These are phyloP conservation scores for Arthroderma uncinatum DNA, from an alignment of 2,329 filamentous ascomycete genomes.

Conservation along the genomic window DNA sequence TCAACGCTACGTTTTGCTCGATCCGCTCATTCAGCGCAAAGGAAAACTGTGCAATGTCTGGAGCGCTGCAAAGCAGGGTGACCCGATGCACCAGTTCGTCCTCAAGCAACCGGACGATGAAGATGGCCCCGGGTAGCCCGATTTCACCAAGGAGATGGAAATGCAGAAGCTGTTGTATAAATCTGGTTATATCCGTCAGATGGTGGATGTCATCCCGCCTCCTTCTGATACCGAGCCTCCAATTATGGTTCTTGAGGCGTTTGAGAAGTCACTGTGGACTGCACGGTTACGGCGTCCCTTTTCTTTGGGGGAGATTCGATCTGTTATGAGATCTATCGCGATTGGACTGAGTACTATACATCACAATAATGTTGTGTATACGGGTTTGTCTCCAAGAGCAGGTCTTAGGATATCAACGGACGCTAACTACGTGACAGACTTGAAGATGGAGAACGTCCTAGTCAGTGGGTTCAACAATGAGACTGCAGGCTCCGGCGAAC, in stretches of 20 bases:
- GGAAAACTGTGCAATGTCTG: constrained; percentile 5
- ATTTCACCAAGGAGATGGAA: constrained; percentile 1
- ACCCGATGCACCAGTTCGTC: constrained; percentile 3
- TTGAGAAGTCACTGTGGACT: constrained; percentile 6
- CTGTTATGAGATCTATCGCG: constrained; percentile 7
- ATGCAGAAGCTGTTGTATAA: constrained; percentile 7
- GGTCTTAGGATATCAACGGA: background rate
- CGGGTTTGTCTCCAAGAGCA: background rate
- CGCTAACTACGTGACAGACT: background rate
- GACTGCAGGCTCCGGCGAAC: constrained; percentile 7
- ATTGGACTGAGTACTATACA: constrained; percentile 9
- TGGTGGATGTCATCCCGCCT: constrained; percentile 7
- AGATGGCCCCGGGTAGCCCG: constrained; percentile 5
- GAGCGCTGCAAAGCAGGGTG: background rate
- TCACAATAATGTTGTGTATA: background rate
- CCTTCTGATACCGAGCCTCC: background rate
- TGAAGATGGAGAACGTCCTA: constrained; percentile 11
- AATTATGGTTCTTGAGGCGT: constrained; percentile 7
- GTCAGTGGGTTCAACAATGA: constrained; percentile 8
- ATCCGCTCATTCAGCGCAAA: constrained; percentile 4
- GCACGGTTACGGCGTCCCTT: constrained; percentile 1
- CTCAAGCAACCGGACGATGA: constrained; percentile 6
- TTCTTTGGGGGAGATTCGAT: constrained; percentile 7
- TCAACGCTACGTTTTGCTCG: too few relatives aligned
- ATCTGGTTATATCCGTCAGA: constrained; percentile 3